Evolutionary conservation across 1,139 yeast species (phyloP).

Genomic region (Zhuliangozyma blackwelliae): DNA sequence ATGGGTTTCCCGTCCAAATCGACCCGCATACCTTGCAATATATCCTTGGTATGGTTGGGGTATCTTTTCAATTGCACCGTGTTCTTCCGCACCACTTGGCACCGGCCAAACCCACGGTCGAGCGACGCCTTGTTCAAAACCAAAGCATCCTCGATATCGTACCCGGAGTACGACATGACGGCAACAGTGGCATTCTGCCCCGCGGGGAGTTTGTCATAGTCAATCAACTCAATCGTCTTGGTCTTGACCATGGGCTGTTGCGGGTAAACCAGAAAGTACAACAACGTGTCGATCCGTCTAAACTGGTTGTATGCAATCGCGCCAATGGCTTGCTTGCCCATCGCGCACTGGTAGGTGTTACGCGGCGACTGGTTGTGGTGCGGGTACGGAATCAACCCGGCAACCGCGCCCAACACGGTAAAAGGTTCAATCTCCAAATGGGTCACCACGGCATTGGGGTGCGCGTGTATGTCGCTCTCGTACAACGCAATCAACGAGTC

Average conservation of each 20-base stretch:
- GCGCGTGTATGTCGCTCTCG: conserved; percentile 47
- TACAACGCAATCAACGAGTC: conserved; percentile 91
- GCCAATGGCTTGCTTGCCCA: conserved; percentile 99
- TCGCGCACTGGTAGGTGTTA: conserved; percentile 98
- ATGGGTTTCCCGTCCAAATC: conserved; percentile 77
- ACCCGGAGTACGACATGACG: conserved; percentile 98
- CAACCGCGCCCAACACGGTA: conserved; percentile 96
- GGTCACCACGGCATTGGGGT: conserved; percentile 48
- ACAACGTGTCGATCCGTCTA: conserved; percentile 87
- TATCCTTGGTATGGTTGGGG: conserved; percentile 90
- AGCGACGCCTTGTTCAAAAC: conserved; percentile 89
- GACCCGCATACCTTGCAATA: conserved; percentile 85
- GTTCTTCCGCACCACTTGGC: conserved; percentile 93
- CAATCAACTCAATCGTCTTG: conserved; percentile 90
- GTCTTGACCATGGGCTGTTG: conserved; percentile 99
- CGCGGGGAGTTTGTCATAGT: conserved; percentile 95
- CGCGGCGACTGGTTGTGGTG: conserved; percentile 99
- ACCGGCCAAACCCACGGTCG: conserved; percentile 97
- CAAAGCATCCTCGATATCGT: conserved; percentile 98
- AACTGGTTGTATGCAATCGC: conserved; percentile 97
- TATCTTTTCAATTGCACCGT: conserved; percentile 86
- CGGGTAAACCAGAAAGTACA: conserved; percentile 95
- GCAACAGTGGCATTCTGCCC: conserved; percentile 99
- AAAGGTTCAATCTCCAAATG: conserved; percentile 96
- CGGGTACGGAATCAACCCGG: conserved; percentile 98